phyloP scores from a whole-genome alignment of 352 stramenopile species.

The Thalassiosira mediterranea region DNA sequence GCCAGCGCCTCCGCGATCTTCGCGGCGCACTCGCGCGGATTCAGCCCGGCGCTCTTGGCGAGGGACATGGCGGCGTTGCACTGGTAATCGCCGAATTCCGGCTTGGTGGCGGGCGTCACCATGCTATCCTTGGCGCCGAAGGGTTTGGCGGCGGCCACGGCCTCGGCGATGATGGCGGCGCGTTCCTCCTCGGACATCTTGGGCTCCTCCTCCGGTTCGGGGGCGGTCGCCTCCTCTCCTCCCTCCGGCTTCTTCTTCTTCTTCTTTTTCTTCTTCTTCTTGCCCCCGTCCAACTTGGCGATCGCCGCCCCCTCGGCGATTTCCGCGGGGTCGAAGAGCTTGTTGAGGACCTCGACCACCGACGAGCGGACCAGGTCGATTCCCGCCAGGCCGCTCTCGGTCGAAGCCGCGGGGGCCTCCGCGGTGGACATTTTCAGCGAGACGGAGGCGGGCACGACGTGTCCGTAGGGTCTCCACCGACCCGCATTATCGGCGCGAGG shows the following conservation, averaged over 20 bases:
- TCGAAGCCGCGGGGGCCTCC: not conserved
- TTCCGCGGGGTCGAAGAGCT: constrained; percentile 74
- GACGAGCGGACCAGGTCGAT: constrained; percentile 68
- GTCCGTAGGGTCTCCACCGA: too few relatives aligned
- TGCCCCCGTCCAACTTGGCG: constrained; percentile 64
- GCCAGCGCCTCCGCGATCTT: constrained; percentile 90
- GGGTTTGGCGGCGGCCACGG: constrained; percentile 52
- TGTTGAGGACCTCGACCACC: constrained; percentile 64
- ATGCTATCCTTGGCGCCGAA: constrained; percentile 86
- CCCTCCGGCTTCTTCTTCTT: constrained; percentile 16
- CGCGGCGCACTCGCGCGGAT: constrained; percentile 88
- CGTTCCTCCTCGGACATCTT: constrained; percentile 65
- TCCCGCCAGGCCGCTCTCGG: constrained; percentile 40
- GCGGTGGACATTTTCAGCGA: constrained; percentile 26
- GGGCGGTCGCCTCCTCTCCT: constrained; percentile 1
- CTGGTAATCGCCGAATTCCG: constrained; percentile 94
- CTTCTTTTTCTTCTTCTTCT: constrained; percentile 66
- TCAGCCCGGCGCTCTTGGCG: constrained; percentile 89
- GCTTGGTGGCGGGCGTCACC: constrained; percentile 76
- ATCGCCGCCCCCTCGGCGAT: constrained; percentile 63
- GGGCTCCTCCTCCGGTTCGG: constrained; percentile 10
- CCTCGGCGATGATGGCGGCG: constrained; percentile 49
- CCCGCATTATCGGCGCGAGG: too few relatives aligned
- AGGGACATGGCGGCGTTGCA: constrained; percentile 97
- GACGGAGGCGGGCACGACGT: too few relatives aligned